Percentiles rank a stretch among this genome's conserved stretches.
phyloP scores from a whole-genome alignment of 345 rosid genomes.

The Aquilaria yunnanensis region DNA sequence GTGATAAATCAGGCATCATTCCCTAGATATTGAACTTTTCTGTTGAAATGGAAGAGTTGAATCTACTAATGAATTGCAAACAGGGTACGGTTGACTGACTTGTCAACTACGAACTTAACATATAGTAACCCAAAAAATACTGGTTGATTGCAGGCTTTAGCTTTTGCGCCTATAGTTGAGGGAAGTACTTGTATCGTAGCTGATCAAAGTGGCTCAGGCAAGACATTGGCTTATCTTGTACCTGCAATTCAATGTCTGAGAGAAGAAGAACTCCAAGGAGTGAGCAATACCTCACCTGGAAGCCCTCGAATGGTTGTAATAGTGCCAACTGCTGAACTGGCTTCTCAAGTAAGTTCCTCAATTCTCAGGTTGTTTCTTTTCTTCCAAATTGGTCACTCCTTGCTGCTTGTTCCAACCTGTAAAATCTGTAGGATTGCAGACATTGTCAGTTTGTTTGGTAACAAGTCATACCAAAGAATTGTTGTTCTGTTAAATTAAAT shows the following conservation, averaged over 20 bases:
- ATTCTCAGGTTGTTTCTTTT: neutral
- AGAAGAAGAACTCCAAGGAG: conserved; percentile 78
- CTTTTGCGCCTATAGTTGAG: conserved; percentile 59
- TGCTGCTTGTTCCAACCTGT: too few relatives aligned
- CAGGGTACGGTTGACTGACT: too few relatives aligned
- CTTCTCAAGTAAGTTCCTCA: conserved; percentile 63
- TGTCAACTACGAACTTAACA: neutral
- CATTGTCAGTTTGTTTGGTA: too few relatives aligned
- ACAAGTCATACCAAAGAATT: too few relatives aligned
- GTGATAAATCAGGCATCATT: too few relatives aligned
- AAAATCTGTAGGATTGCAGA: too few relatives aligned
- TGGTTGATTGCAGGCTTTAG: conserved; percentile 63
- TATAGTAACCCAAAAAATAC: conserved; percentile 5
- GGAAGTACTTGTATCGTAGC: conserved; percentile 89
- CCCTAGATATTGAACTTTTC: too few relatives aligned
- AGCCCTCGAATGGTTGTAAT: conserved; percentile 74
- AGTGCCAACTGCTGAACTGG: conserved; percentile 95
- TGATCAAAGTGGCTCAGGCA: conserved; percentile 99
- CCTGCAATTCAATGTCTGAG: conserved; percentile 82
- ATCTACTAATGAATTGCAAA: neutral
- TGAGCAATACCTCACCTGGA: conserved; percentile 40
- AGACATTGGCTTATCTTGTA: conserved; percentile 85
- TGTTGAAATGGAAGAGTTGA: neutral
- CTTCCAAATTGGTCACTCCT: neutral
- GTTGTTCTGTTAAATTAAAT: too few relatives aligned